Conservation (phyloP, 2,329 filamentous ascomycete genomes). For the Colletotrichum destructivum region DNA sequence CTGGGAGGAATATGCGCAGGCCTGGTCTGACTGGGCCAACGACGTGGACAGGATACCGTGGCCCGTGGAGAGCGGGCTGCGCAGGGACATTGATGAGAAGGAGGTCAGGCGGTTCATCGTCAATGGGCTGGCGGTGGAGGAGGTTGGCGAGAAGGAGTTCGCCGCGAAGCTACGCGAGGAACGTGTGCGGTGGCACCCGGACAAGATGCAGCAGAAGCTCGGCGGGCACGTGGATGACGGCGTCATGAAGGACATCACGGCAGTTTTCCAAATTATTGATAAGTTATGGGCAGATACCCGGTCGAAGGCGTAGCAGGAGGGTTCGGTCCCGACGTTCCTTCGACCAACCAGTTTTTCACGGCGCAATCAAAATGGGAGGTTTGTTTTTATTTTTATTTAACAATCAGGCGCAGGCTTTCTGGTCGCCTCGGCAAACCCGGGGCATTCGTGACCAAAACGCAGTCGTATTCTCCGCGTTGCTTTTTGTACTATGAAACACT, state of each 20-base stretch:
- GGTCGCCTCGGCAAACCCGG: not conserved
- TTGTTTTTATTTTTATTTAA: too few relatives aligned
- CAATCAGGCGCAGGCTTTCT: not conserved
- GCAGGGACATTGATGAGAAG: constrained; percentile 69
- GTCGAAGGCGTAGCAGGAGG: constrained; percentile 42
- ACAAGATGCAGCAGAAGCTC: constrained; percentile 95
- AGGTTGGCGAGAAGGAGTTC: constrained; percentile 62
- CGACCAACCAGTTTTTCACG: constrained; percentile 15
- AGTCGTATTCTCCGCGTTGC: constrained; percentile 17
- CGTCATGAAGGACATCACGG: constrained; percentile 85
- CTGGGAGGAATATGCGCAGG: constrained; percentile 76
- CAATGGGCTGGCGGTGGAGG: constrained; percentile 57
- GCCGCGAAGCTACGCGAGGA: constrained; percentile 80
- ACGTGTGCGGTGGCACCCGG: constrained; percentile 95
- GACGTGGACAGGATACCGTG: constrained; percentile 69
- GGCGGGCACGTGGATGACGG: constrained; percentile 79
- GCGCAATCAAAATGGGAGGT: constrained; percentile 21
- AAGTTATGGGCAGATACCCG: constrained; percentile 79
- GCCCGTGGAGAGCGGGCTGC: constrained; percentile 77
- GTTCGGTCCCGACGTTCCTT: not conserved
- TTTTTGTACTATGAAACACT: constrained; percentile 36
- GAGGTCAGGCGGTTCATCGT: constrained; percentile 80
- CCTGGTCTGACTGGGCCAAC: constrained; percentile 74
- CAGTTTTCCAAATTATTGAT: constrained; percentile 93
- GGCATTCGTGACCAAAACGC: not conserved